phyloP scores from a whole-genome alignment of 2,329 filamentous ascomycete species.

The Fusarium equiseti region DNA sequence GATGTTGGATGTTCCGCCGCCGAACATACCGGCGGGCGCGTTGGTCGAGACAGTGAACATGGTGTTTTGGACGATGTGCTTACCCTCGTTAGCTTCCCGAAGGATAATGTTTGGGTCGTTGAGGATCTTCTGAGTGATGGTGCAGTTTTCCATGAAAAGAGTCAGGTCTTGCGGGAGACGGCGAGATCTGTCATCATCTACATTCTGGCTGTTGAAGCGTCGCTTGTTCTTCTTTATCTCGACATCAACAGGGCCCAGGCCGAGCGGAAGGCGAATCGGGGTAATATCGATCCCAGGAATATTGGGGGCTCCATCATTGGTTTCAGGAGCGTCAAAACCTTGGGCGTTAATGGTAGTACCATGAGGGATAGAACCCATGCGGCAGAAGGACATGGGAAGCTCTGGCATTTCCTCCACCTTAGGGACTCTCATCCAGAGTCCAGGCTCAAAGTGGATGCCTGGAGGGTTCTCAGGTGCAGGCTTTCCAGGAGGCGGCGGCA shows the following conservation, averaged over 20 bases:
- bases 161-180: not conserved
- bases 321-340: not conserved
- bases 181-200: not conserved
- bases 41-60: conserved; percentile 3
- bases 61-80: not conserved
- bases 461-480: not conserved
- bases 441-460: not conserved
- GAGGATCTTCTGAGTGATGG: not conserved
- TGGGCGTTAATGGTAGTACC: conserved; percentile 1
- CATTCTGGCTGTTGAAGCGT: not conserved
- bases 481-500: not conserved
- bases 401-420: not conserved
- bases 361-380: conserved; percentile 5
- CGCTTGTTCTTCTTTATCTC: not conserved
- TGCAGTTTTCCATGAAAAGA: not conserved
- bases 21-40: not conserved
- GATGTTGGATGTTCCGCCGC: not conserved
- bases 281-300: not conserved
- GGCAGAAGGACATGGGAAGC: not conserved
- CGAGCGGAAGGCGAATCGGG: not conserved
- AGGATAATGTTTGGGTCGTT: not conserved
- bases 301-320: not conserved
- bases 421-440: not conserved
- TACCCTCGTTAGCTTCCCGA: not conserved
- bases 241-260: not conserved